phyloP scores from a whole-genome alignment of 2,329 filamentous ascomycete species.

The Alternaria triticina region DNA sequence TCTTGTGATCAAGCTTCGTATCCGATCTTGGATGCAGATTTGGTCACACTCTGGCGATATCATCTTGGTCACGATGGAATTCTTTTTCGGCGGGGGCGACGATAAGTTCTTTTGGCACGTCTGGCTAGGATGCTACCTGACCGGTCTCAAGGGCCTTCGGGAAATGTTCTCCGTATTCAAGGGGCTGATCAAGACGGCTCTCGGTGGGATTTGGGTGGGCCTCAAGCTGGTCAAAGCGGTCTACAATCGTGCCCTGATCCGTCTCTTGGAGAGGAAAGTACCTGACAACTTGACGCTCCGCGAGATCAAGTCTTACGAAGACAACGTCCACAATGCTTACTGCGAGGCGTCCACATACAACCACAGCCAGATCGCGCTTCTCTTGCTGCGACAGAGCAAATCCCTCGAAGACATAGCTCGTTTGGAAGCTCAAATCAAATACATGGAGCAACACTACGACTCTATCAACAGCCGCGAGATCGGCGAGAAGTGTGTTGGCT shows the following conservation, averaged over 20 bases:
- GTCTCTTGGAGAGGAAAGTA: background rate
- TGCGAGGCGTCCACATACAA: background rate
- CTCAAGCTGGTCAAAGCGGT: background rate
- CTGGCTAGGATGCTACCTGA: background rate
- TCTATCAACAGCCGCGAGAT: background rate
- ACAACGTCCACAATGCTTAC: background rate
- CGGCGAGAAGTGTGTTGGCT: background rate
- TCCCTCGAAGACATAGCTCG: background rate
- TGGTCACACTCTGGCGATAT: background rate
- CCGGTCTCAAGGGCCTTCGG: background rate
- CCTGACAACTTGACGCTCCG: background rate
- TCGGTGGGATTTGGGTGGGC: background rate
- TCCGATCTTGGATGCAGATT: background rate
- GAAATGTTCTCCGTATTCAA: background rate
- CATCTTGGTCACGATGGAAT: background rate
- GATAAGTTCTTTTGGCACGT: background rate
- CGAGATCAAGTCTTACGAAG: background rate
- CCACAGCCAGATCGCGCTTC: background rate
- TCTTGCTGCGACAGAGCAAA: background rate
- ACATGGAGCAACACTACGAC: background rate
- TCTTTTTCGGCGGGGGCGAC: background rate
- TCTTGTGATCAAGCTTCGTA: background rate
- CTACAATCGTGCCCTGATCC: background rate
- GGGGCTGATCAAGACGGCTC: background rate
- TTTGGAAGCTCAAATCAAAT: background rate